These are phyloP conservation scores for Boletus bicolor DNA, from an alignment of 768 basidiomycete genomes.

Conservation along the genomic window DNA sequence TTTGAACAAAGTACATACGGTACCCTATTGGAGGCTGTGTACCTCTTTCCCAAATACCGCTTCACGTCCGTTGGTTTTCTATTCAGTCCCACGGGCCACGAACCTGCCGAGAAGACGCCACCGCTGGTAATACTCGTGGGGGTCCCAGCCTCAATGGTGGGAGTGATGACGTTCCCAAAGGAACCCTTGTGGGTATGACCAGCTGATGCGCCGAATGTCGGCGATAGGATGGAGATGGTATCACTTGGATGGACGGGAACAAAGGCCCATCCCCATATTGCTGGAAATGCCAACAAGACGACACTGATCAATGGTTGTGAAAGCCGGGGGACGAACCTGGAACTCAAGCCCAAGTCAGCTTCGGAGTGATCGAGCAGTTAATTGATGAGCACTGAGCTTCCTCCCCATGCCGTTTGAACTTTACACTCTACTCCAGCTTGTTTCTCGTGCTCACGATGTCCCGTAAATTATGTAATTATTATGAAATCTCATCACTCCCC, in stretches of 20 bases:
- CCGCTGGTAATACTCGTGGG: conserved; percentile 28
- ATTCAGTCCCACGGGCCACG: not conserved
- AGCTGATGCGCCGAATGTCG: conserved; percentile 50
- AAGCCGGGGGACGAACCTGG: conserved; percentile 52
- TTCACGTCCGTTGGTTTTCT: not conserved
- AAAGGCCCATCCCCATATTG: conserved; percentile 85
- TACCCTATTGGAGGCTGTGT: not conserved
- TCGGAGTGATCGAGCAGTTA: conserved; percentile 79
- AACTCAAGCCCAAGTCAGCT: conserved; percentile 85
- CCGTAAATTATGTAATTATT: conserved; percentile 54
- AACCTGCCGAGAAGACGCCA: conserved; percentile 19
- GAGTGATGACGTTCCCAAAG: conserved; percentile 16
- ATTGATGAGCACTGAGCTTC: conserved; percentile 53
- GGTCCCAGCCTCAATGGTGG: conserved; percentile 23
- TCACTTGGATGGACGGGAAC: conserved; percentile 74
- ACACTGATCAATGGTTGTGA: not conserved
- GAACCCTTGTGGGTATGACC: conserved; percentile 23
- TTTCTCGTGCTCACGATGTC: conserved; percentile 79
- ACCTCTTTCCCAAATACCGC: not conserved
- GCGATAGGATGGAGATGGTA: conserved; percentile 59
- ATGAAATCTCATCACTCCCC: conserved; percentile 49
- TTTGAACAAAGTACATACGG: conserved; percentile 10
- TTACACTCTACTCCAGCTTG: conserved; percentile 76
- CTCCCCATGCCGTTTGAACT: conserved; percentile 79
- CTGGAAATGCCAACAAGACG: conserved; percentile 33